phyloP scores from a whole-genome alignment of 2,329 filamentous ascomycete genomes.

The Huntiella moniliformis region DNA sequence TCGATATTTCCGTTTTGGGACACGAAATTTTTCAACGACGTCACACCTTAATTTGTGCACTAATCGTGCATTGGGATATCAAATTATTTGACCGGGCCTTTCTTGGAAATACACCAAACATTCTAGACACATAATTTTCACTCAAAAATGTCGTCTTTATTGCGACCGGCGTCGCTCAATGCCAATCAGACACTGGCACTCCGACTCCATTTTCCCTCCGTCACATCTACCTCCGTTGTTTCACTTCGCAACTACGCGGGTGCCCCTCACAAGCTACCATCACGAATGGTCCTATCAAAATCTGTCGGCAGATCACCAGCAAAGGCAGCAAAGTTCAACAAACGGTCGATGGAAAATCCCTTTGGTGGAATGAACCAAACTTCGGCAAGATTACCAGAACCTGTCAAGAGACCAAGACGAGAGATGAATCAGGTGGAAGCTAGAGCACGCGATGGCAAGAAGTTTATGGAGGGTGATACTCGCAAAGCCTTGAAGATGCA shows the following conservation, averaged over 20 bases:
- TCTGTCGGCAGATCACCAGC: slow-evolving; percentile 26
- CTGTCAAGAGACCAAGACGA: too few species aligned
- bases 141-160: neutral
- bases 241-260: slow-evolving; percentile 6
- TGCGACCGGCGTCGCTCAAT: neutral
- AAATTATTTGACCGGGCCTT: neutral
- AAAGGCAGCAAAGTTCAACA: slow-evolving; percentile 20
- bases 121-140: too few species aligned
- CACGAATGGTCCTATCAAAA: slow-evolving; percentile 40
- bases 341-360: slow-evolving; percentile 26
- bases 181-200: neutral
- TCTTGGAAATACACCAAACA: too few species aligned
- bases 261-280: slow-evolving; percentile 18
- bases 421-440: too few species aligned
- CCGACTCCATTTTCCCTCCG: neutral
- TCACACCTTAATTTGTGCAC: neutral
- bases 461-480: slow-evolving; percentile 21
- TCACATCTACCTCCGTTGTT: neutral
- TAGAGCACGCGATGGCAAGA: slow-evolving; percentile 16
- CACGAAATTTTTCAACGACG: slow-evolving; percentile 7
- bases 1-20: neutral
- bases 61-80: neutral
- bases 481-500: slow-evolving; percentile 89
- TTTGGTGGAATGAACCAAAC: slow-evolving; percentile 39
- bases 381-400: slow-evolving; percentile 21